These are phyloP conservation scores for Elongisporangium anandrum DNA, from an alignment of 352 stramenopile species.

Conservation along the genomic window DNA sequence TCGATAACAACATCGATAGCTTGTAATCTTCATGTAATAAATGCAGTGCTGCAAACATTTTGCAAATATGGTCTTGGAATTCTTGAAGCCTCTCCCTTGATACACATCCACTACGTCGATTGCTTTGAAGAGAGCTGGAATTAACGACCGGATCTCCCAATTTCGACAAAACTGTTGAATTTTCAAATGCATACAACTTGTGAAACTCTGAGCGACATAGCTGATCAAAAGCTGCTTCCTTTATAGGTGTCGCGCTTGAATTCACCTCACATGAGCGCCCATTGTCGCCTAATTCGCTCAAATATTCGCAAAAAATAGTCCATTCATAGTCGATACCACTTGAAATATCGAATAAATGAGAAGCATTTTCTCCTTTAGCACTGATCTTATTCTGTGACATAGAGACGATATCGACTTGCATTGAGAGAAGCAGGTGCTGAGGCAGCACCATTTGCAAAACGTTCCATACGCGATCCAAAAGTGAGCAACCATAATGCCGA, in stretches of 20 bases:
- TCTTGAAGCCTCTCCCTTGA: neutral
- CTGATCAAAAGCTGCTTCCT: neutral
- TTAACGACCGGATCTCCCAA: neutral
- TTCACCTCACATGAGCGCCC: neutral
- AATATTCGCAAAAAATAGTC: conserved; percentile 6
- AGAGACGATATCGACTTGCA: conserved; percentile 6
- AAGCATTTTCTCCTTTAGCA: neutral
- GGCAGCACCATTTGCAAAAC: conserved; percentile 27
- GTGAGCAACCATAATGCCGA: conserved; percentile 18
- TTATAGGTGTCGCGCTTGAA: neutral
- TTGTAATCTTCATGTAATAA: conserved; percentile 70
- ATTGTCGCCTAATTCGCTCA: neutral
- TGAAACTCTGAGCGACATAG: neutral
- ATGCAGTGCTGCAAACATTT: conserved; percentile 53
- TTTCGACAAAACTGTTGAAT: neutral
- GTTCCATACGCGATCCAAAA: conserved; percentile 27
- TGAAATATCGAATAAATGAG: neutral
- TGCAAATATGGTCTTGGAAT: conserved; percentile 6
- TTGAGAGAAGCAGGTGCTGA: conserved; percentile 4
- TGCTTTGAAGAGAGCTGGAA: neutral
- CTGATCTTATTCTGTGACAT: neutral
- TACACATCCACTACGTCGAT: neutral
- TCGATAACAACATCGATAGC: conserved; percentile 32
- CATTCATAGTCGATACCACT: conserved; percentile 3
- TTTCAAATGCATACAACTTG: neutral